Base-by-base conservation (phyloP, 768 basidiomycete genomes). In the Boletus reticuloceps region DNA sequence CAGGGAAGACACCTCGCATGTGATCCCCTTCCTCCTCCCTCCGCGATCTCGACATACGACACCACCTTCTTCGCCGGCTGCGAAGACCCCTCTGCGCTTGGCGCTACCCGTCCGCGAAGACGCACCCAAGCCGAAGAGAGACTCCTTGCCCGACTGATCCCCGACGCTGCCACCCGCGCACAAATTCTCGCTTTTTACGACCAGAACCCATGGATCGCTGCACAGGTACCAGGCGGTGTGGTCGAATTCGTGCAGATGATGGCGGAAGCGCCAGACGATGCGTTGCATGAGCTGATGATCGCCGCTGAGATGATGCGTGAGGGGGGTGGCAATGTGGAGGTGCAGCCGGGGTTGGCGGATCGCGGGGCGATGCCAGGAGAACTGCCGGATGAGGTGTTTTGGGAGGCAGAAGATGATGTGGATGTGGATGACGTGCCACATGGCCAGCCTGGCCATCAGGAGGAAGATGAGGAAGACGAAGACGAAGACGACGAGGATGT, bases 11-110 rank as follows among this genome's bases (percentile, higher is more conserved):
- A 82, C 7, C 74, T 91, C 56, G 83, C 87, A 10, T 97, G 88
- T 61, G 96, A 98, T 65, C 94, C 95, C 1, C 74, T 96, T 3
- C 93, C 95, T 0, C 94, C 95, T 0, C 73, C 72, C 7, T 78
- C 79, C 1, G 72, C 79, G 3, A 64, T 83, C 3, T 87, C 78
- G 34, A 66, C 63, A 39, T 97, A 97, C 71, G 79, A 93, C 58
- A 73, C 79, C 5, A 69, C 69, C n/a, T 97, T 94, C 72, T 95
- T 98, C 74, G 73, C 70, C 16, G 82, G 83, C 2, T 74, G 78
- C 4, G 84, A 85, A 49, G 85, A 87, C 58, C 52, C 75, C 16
- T 75, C 81, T 47, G 66, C 75, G 19, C 36, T 27, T 9, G 37
- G 16, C 17, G 3, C 42, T 29, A 49, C 64, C 43, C 69, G 71